Conservation (phyloP, 2,329 filamentous ascomycete genomes). For the Cercospora brassicicola region DNA sequence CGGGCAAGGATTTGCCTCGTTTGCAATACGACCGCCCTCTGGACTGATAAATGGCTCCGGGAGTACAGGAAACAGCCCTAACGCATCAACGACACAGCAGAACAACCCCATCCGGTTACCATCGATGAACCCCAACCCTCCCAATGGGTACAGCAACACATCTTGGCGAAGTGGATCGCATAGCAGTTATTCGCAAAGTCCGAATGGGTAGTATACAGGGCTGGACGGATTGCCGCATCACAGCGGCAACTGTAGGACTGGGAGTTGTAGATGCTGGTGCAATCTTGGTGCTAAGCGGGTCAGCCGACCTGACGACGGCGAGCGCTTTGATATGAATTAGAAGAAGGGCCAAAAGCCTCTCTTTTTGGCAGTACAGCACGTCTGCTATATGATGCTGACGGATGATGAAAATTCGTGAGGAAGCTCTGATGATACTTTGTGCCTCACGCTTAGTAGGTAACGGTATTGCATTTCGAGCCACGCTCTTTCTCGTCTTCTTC, state of each 20-base stretch:
- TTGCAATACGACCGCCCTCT: constrained; percentile 17
- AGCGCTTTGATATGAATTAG: not conserved
- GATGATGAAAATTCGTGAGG: not conserved
- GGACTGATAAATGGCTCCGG: constrained; percentile 7
- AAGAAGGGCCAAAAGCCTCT: not conserved
- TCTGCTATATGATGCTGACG: constrained; percentile 6
- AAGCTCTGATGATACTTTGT: constrained; percentile 2
- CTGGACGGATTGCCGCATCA: not conserved
- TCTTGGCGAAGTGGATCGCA: constrained; percentile 18
- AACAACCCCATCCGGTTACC: constrained; percentile 15
- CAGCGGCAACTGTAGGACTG: not conserved
- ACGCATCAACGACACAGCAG: constrained; percentile 6
- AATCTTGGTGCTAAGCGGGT: not conserved
- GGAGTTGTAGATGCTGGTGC: constrained; percentile 1
- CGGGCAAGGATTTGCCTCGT: constrained; percentile 7
- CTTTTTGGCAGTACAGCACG: constrained; percentile 6
- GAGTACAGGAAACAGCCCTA: not conserved
- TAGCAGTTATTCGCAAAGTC: constrained; percentile 21
- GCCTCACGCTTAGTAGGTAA: not conserved
- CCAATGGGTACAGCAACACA: constrained; percentile 10
- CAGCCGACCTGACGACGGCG: not conserved
- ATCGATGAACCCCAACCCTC: constrained; percentile 15
- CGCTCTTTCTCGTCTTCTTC: not conserved
- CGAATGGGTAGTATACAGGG: constrained; percentile 11
- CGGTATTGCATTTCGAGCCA: not conserved